Conservation (phyloP, 176 grass and related monocot species). For the Pontederia crassipes region DNA sequence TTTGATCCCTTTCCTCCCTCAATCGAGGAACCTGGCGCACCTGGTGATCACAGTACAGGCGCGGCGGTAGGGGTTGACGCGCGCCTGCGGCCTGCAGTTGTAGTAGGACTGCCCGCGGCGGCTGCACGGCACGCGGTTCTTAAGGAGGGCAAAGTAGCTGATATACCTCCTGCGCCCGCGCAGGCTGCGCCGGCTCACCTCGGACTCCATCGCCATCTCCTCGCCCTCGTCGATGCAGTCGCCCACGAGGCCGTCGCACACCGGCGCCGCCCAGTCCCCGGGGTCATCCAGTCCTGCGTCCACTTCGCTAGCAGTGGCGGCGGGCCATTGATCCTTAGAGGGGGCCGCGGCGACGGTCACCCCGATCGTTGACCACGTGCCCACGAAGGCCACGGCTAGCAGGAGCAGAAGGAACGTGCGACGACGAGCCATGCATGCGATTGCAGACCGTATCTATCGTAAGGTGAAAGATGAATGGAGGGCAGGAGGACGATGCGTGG, state of each 20-base stretch:
- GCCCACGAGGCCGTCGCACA: background rate
- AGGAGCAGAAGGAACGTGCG: no score
- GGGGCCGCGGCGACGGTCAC: no score
- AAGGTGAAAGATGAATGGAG: no score
- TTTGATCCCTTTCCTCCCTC: no score
- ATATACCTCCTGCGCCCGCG: conserved; percentile 14
- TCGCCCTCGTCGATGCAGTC: background rate
- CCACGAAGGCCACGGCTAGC: no score
- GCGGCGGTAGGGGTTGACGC: conserved; percentile 29
- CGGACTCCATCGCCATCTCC: background rate
- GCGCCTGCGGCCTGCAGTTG: conserved; percentile 22
- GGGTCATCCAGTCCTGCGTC: background rate
- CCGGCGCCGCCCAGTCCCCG: background rate
- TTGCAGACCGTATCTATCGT: no score
- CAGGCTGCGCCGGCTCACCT: conserved; percentile 17
- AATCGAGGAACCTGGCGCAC: conserved; percentile 20
- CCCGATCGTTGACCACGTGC: no score
- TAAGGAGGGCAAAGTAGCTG: conserved; percentile 24
- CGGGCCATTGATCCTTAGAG: background rate
- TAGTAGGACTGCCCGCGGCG: conserved; percentile 34
- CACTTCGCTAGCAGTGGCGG: no score
- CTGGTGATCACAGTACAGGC: conserved; percentile 31
- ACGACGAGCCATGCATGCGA: no score
- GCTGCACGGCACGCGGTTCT: conserved; percentile 29
- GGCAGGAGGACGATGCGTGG: no score